Percentiles rank a stretch among this genome's conserved stretches.
phyloP scores from a whole-genome alignment of 2,329 filamentous ascomycete genomes.

The Aspergillus fumigatiaffinis region DNA sequence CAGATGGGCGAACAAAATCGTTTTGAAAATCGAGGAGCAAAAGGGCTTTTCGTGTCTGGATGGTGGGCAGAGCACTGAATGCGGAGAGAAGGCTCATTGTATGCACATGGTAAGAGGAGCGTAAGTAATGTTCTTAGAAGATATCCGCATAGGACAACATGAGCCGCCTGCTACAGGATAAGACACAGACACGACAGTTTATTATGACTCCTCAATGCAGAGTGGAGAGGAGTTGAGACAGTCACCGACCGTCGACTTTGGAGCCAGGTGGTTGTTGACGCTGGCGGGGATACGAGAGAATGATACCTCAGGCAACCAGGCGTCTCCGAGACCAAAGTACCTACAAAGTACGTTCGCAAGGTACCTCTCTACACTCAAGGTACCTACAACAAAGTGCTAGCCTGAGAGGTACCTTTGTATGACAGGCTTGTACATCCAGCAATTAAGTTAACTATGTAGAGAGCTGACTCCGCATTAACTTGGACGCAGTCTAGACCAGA shows the following conservation, averaged over 20 bases:
- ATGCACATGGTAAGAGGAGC: conserved; percentile 21
- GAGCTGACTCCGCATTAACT: too few species aligned
- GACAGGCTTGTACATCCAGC: too few species aligned
- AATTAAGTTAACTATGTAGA: too few species aligned
- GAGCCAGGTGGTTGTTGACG: neutral
- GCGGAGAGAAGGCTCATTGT: conserved; percentile 30
- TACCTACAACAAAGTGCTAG: too few species aligned
- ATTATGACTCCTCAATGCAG: neutral
- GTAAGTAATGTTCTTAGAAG: neutral
- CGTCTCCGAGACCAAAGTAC: neutral
- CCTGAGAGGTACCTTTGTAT: too few species aligned
- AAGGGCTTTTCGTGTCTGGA: conserved; percentile 64
- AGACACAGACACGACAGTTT: neutral
- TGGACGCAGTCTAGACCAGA: too few species aligned
- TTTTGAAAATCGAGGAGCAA: conserved; percentile 85
- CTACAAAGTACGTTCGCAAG: neutral
- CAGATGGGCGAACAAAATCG: conserved; percentile 71
- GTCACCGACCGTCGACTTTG: neutral
- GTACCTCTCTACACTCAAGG: too few species aligned
- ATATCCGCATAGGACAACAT: neutral
- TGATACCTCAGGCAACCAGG: neutral
- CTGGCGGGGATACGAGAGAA: neutral
- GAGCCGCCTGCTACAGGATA: neutral
- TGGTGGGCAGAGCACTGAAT: conserved; percentile 39
- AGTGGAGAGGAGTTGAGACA: neutral